A percentile compares a stretch with the other conserved stretches of the same genome.
Evolutionary conservation across 805 yeast genomes (phyloP).

Genomic region (Dipodascus geniculatus): DNA sequence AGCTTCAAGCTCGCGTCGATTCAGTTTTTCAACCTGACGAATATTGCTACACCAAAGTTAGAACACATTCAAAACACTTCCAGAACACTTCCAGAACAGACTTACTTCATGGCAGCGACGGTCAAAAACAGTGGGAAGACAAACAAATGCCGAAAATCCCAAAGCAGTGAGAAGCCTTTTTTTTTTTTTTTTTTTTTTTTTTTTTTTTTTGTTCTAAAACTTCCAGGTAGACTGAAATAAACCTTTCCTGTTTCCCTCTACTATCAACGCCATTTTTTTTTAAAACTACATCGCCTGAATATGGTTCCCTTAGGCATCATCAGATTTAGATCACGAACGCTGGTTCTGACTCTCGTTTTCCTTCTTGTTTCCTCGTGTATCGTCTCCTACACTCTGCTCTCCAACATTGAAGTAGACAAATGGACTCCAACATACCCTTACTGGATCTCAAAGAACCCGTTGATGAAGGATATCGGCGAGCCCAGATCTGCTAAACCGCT

Average conservation of each 20-base stretch:
- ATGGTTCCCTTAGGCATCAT: background rate
- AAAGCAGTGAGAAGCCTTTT: too few species aligned
- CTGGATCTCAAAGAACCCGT: conserved; percentile 11
- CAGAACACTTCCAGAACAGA: background rate
- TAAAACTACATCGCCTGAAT: background rate
- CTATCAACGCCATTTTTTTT: too few species aligned
- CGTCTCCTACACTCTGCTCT: background rate
- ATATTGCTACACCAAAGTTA: conserved; percentile 16
- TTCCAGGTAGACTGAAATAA: too few species aligned
- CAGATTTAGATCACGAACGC: background rate
- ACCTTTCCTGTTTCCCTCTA: too few species aligned
- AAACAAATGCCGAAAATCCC: too few species aligned
- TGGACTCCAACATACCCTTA: conserved; percentile 13
- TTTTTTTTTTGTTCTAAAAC: too few species aligned
- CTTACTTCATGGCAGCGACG: background rate
- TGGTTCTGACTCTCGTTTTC: background rate
- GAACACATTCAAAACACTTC: background rate
- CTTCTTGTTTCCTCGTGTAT: background rate
- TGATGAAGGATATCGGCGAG: conserved; percentile 8
- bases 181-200: too few species aligned
- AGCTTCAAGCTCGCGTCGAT: conserved; percentile 52
- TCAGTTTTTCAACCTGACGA: conserved; percentile 41
- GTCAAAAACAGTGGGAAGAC: too few species aligned
- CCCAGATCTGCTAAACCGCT: conserved; percentile 7
- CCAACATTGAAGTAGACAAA: conserved; percentile 1